Evolutionary conservation across 495 filamentous ascomycete species (phyloP).

Genomic region (Penicillium antarcticum): DNA sequence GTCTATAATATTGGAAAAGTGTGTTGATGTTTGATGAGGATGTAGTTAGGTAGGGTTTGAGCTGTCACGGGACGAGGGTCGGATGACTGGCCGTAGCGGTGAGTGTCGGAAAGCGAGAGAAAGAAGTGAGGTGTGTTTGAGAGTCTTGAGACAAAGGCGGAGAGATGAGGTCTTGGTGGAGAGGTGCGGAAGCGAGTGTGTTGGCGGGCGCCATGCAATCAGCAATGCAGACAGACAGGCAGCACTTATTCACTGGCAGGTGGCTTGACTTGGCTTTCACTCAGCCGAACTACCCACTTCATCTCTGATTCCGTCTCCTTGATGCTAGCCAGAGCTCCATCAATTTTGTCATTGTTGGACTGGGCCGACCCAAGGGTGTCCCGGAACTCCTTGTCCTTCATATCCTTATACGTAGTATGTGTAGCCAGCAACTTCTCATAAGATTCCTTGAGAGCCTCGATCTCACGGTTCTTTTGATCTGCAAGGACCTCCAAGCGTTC

Average conservation of each 20-base stretch:
- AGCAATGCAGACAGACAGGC: neutral
- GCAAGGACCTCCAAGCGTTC: constrained; percentile 61
- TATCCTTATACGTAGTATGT: constrained; percentile 61
- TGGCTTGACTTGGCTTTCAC: constrained; percentile 49
- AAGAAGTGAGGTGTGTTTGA: too few species aligned
- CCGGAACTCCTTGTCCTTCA: constrained; percentile 57
- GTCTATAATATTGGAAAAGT: neutral
- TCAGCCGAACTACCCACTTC: constrained; percentile 65
- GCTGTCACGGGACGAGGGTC: neutral
- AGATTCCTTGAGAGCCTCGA: constrained; percentile 52
- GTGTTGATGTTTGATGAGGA: neutral
- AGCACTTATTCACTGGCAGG: neutral
- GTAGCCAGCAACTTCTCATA: constrained; percentile 56
- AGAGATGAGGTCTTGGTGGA: too few species aligned
- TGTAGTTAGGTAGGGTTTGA: neutral
- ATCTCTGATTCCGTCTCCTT: constrained; percentile 62
- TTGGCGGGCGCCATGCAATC: neutral
- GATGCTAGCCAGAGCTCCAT: constrained; percentile 54
- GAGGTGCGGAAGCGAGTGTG: too few species aligned
- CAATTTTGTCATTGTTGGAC: constrained; percentile 52
- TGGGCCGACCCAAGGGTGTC: constrained; percentile 54
- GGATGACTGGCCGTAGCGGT: neutral
- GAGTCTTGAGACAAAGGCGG: too few species aligned
- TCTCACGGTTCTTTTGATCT: constrained; percentile 67
- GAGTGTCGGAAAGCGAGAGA: too few species aligned